Percentiles rank a stretch among this genome's conserved stretches.
phyloP scores from a whole-genome alignment of 1,284 basidiomycete species.

The Ceratorhiza oryzae-sativae region DNA sequence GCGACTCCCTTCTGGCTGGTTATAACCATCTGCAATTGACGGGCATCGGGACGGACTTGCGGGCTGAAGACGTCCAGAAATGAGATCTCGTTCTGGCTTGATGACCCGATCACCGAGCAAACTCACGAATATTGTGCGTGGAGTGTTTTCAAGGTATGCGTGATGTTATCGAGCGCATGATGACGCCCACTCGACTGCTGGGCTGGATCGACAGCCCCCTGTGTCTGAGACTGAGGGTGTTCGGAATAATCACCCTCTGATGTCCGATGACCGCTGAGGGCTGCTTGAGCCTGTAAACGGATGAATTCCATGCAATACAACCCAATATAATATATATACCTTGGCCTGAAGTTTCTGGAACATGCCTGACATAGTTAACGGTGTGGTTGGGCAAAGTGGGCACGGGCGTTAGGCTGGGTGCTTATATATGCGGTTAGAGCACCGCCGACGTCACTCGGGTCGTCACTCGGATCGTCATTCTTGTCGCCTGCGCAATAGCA shows the following conservation, averaged over 20 bases:
- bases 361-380: constrained; percentile 7
- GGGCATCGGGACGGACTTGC: constrained; percentile 41
- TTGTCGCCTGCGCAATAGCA: constrained; percentile 34
- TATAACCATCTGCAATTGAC: constrained; percentile 58
- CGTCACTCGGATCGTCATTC: constrained; percentile 37
- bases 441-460: constrained; percentile 33
- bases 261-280: constrained; percentile 3
- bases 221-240: constrained; percentile 5
- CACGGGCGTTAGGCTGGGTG: neutral
- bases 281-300: constrained; percentile 30
- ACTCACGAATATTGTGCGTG: constrained; percentile 77
- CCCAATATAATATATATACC: neutral
- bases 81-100: constrained; percentile 15
- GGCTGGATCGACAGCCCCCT: constrained; percentile 13
- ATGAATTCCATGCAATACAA: neutral
- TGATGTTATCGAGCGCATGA: constrained; percentile 42
- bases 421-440: constrained; percentile 37
- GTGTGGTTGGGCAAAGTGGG: constrained; percentile 5
- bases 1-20: constrained; percentile 76
- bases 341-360: constrained; percentile 39
- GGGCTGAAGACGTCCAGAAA: constrained; percentile 13
- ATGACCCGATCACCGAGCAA: neutral
- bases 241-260: neutral
- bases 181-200: constrained; percentile 39
- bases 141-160: constrained; percentile 71